Percentiles rank a stretch among this genome's conserved stretches.
Conservation (phyloP, 208 protist species). For the Acanthamoeba culbertsoni region DNA sequence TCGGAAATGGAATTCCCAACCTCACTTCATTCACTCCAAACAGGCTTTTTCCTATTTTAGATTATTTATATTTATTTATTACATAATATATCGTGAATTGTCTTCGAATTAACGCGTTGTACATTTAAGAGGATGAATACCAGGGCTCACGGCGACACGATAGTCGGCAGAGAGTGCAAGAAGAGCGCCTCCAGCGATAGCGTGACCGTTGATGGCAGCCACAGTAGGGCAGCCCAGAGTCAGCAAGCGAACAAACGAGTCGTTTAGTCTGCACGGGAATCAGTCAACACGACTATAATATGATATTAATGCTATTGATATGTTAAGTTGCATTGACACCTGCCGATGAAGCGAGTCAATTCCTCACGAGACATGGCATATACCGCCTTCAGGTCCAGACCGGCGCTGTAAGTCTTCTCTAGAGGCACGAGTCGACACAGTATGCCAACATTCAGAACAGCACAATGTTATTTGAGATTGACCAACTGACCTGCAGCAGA, state of each 20-base stretch:
- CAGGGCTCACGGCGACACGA: neutral
- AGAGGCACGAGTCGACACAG: no score
- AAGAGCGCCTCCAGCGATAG: neutral
- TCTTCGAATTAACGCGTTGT: no score
- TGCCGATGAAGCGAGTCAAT: neutral
- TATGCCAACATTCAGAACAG: neutral
- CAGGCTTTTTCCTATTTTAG: neutral
- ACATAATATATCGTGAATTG: no score
- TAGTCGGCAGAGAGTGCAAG: neutral
- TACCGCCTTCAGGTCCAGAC: slow-evolving; percentile 10
- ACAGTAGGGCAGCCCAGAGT: neutral
- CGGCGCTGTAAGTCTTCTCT: slow-evolving; percentile 1
- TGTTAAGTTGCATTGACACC: no score
- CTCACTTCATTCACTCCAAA: slow-evolving; percentile 22
- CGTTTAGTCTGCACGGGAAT: neutral
- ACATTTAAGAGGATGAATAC: neutral
- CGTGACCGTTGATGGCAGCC: slow-evolving; percentile 35
- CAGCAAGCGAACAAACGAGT: neutral
- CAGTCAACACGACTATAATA: no score
- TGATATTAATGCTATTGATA: no score
- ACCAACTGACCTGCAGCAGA: neutral
- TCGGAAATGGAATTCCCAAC: neutral
- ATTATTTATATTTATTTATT: neutral
- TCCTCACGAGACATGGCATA: neutral
- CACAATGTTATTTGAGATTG: neutral